Evolutionary conservation across 2,329 filamentous ascomycete genomes (phyloP), one percentile per base, ranked within the genome.

Genomic region (Aureobasidium leucospermi): DNA sequence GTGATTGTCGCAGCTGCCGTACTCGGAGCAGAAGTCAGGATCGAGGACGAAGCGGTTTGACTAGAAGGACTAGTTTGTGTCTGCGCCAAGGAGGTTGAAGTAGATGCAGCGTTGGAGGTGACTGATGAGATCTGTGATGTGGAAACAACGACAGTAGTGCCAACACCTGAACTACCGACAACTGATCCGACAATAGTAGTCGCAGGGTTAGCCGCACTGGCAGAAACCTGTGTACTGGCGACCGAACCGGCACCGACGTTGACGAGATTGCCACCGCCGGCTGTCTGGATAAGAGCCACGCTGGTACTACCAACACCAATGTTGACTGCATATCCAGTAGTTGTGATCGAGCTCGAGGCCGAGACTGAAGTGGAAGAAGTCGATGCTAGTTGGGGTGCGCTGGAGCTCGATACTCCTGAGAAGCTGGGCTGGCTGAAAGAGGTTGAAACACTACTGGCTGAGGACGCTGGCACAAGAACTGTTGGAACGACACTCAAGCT

Each of bases 281-380:
- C 57, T 7, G 57, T 59, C n/a, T 59, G 57, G 13, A 59, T 7
- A 4, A 59, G 29, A 8, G 15, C 38, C 8, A 46, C 46, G 29
- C 29, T 46, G 2, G 29, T 31, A 13, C n/a, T 32, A 15, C 46
- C 57, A 6, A 52, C 31, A 11, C 28, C 39, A 16, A 48, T 16
- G 7, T 43, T 46, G 31, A 46, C 31, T 3, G 36, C 6, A 28
- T 59, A 59, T 8, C 38, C 57, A 43, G 57, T 45, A 2, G 46
- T 45, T 6, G 57, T 23, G 4, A 16, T n/a, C 6, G 57, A 36
- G 47, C 46, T 38, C 8, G 31, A 23, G 23, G 23, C 23, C 3
- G 23, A 23, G 23, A 4, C 23, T 6, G 38, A 8, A 9, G 16
- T 38, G 8, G 16, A n/a, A 11, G 31, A 43, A 28, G 6, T 11